These are phyloP conservation scores for Copromyces sp. DNA, from an alignment of 495 filamentous ascomycete species.

Conservation along the genomic window DNA sequence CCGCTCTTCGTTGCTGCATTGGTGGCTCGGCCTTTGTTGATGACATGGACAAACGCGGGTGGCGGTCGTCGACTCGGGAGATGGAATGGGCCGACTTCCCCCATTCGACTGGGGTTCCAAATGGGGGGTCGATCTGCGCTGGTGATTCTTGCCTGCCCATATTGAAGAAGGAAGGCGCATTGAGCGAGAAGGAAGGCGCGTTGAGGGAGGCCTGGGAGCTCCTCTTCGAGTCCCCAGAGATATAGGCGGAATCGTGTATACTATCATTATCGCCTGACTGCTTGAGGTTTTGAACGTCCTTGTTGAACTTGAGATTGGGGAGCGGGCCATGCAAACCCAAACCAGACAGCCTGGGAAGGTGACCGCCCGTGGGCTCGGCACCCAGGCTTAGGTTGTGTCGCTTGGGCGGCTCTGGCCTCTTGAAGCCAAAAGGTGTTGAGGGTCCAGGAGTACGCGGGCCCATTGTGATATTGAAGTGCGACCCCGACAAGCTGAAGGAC, in stretches of 20 bases:
- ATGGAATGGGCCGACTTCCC: slow-evolving; percentile 20
- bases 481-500: slow-evolving; percentile 41
- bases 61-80: slow-evolving; percentile 37
- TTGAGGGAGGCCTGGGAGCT: slow-evolving; percentile 34
- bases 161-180: slow-evolving; percentile 24
- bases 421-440: slow-evolving; percentile 21
- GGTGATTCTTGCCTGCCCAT: slow-evolving; percentile 28
- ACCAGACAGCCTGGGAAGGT: slow-evolving; percentile 11
- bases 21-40: slow-evolving; percentile 22
- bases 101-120: slow-evolving; percentile 16
- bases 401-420: slow-evolving; percentile 28
- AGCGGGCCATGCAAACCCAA: slow-evolving; percentile 4
- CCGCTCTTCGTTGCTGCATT: slow-evolving; percentile 29
- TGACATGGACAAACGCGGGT: slow-evolving; percentile 40
- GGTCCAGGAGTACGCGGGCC: slow-evolving; percentile 11
- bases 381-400: slow-evolving; percentile 26
- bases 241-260: slow-evolving; percentile 35
- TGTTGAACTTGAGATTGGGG: slow-evolving; percentile 4
- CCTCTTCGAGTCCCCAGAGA: slow-evolving; percentile 38
- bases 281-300: slow-evolving; percentile 1
- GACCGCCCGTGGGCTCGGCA: slow-evolving; percentile 24
- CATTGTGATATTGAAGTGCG: slow-evolving; percentile 29
- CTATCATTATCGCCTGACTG: slow-evolving; percentile 25
- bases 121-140: slow-evolving; percentile 26
- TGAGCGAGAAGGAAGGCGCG: slow-evolving; percentile 18